These are phyloP conservation scores for Cercospora berteroae DNA, from an alignment of 2,329 filamentous ascomycete species.

Conservation along the genomic window DNA sequence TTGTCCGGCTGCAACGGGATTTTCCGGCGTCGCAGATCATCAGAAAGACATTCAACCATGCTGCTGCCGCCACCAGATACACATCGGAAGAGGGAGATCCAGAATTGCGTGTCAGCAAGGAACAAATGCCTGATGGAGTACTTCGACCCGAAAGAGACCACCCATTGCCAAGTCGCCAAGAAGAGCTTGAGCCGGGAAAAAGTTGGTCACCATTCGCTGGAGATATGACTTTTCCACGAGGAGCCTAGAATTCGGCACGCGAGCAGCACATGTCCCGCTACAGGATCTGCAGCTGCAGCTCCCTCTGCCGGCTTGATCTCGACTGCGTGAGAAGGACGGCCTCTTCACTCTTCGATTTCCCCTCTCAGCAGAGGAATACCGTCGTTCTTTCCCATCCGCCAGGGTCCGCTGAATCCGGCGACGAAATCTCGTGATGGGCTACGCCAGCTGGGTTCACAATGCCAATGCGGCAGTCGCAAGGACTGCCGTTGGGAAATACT, in stretches of 20 bases:
- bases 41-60: not conserved
- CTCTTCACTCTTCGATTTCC: not conserved
- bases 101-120: not conserved
- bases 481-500: slow-evolving; percentile 67
- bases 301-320: not conserved
- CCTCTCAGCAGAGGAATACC: not conserved
- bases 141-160: not conserved
- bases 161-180: slow-evolving; percentile 3
- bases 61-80: not conserved
- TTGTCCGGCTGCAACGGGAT: not conserved
- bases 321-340: not conserved
- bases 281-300: not conserved
- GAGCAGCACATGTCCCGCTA: slow-evolving; percentile 1
- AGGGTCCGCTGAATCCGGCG: not conserved
- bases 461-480: slow-evolving; percentile 55
- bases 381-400: not conserved
- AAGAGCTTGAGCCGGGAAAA: not conserved
- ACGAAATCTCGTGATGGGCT: slow-evolving; percentile 14
- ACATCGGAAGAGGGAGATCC: not conserved
- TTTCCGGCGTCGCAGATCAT: not conserved
- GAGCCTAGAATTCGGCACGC: slow-evolving; percentile 4
- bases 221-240: slow-evolving; percentile 12
- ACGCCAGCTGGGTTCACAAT: slow-evolving; percentile 28
- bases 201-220: slow-evolving; percentile 4
- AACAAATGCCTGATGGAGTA: not conserved